These are phyloP conservation scores for Paramecium primaurelia DNA, from an alignment of 73 alveolate genomes.

Conservation along the genomic window DNA sequence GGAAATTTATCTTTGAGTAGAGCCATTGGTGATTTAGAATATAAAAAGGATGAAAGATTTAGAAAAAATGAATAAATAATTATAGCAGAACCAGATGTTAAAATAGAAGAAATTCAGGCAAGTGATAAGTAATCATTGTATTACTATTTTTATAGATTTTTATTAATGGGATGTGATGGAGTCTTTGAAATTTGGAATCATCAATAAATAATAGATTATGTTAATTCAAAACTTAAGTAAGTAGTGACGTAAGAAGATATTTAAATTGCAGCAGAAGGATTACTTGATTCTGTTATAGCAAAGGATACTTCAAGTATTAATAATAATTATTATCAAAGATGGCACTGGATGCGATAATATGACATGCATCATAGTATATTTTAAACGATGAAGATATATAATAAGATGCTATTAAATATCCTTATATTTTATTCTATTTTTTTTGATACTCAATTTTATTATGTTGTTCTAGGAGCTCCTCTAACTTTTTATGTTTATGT, in stretches of 20 bases:
- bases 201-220: constrained; percentile 36
- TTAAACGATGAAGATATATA: constrained; percentile 20
- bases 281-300: constrained; percentile 78
- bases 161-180: constrained; percentile 69
- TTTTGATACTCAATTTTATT: background rate
- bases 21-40: constrained; percentile 93
- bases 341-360: constrained; percentile 90
- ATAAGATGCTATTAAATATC: background rate
- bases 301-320: constrained; percentile 47
- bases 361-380: constrained; percentile 60
- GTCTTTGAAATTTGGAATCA: constrained; percentile 60
- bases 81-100: constrained; percentile 54
- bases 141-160: constrained; percentile 69
- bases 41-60: constrained; percentile 59
- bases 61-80: constrained; percentile 37
- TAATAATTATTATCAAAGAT: background rate
- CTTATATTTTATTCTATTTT: background rate
- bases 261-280: constrained; percentile 58
- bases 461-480: background rate
- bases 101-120: background rate
- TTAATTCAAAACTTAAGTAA: background rate
- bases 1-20: constrained; percentile 83
- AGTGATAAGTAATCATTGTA: constrained; percentile 59
- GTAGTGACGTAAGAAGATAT: background rate
- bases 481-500: background rate